phyloP scores from a whole-genome alignment of 2,329 filamentous ascomycete genomes.

The Aspergillus oerlinghausenensis region DNA sequence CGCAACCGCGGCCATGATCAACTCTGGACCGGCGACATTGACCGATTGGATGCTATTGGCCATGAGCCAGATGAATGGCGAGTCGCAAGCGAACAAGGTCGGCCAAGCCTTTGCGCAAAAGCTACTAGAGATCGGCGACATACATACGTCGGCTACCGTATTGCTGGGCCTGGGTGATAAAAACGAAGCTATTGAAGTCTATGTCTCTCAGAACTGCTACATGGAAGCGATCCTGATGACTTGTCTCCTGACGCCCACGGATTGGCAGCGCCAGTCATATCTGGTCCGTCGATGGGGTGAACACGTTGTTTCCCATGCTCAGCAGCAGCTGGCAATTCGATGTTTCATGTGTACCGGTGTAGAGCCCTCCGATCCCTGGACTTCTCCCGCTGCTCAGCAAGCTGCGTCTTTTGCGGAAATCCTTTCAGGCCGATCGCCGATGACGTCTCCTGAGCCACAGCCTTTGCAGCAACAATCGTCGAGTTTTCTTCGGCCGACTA shows the following conservation, averaged over 20 bases:
- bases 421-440: constrained; percentile 20
- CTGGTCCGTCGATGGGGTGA: constrained; percentile 95
- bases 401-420: constrained; percentile 43
- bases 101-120: constrained; percentile 87
- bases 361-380: constrained; percentile 82
- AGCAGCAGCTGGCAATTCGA: constrained; percentile 84
- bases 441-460: constrained; percentile 59
- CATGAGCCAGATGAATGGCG: constrained; percentile 76
- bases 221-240: constrained; percentile 91
- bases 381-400: constrained; percentile 71
- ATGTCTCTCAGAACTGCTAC: constrained; percentile 82
- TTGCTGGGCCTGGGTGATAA: constrained; percentile 87
- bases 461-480: constrained; percentile 18
- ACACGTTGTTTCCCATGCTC: constrained; percentile 76
- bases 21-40: constrained; percentile 80
- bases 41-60: constrained; percentile 97
- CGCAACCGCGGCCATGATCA: constrained; percentile 68
- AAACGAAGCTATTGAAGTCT: constrained; percentile 94
- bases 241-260: constrained; percentile 72
- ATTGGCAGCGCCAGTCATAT: constrained; percentile 87
- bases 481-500: constrained; percentile 14
- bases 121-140: constrained; percentile 80
- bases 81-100: constrained; percentile 79
- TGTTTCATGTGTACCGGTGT: constrained; percentile 88
- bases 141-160: constrained; percentile 88